phyloP scores from a whole-genome alignment of 345 rosid genomes.

The Cochlearia excelsa region DNA sequence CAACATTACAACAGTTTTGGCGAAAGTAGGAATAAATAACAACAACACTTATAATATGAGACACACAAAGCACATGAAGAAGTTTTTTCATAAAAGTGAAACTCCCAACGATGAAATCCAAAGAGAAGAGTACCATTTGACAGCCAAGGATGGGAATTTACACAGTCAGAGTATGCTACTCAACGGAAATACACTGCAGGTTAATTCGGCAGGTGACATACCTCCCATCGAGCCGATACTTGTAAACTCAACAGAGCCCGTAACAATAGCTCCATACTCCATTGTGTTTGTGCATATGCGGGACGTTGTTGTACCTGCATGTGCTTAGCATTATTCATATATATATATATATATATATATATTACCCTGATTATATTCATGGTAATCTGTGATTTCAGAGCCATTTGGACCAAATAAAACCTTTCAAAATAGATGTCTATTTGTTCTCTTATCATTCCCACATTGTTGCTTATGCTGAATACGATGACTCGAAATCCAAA shows the following conservation, averaged over 20 bases:
- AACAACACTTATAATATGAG: conserved; percentile 34
- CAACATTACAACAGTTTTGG: conserved; percentile 50
- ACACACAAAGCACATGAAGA: conserved; percentile 29
- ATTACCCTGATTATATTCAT: conserved; percentile 8
- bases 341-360: too few species aligned
- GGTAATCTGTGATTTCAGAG: neutral
- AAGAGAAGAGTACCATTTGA: conserved; percentile 88
- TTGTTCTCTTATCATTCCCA: too few species aligned
- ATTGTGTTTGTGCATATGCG: conserved; percentile 69
- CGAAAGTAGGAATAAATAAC: conserved; percentile 41
- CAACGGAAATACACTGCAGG: conserved; percentile 60
- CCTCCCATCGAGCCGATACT: conserved; percentile 57
- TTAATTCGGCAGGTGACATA: conserved; percentile 58
- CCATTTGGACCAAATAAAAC: conserved; percentile 8
- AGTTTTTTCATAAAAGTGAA: conserved; percentile 19
- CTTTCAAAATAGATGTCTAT: too few species aligned
- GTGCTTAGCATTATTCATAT: conserved; percentile 31
- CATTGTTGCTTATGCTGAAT: conserved; percentile 4
- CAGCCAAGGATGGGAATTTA: conserved; percentile 66
- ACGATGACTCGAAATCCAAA: too few species aligned
- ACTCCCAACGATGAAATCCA: conserved; percentile 17
- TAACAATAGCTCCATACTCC: conserved; percentile 60
- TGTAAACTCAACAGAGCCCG: conserved; percentile 47
- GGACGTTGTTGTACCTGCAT: conserved; percentile 48
- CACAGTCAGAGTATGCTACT: conserved; percentile 83